Evolutionary conservation across 345 rosid genomes (phyloP).

Genomic region (Gynandropsis gynandra): DNA sequence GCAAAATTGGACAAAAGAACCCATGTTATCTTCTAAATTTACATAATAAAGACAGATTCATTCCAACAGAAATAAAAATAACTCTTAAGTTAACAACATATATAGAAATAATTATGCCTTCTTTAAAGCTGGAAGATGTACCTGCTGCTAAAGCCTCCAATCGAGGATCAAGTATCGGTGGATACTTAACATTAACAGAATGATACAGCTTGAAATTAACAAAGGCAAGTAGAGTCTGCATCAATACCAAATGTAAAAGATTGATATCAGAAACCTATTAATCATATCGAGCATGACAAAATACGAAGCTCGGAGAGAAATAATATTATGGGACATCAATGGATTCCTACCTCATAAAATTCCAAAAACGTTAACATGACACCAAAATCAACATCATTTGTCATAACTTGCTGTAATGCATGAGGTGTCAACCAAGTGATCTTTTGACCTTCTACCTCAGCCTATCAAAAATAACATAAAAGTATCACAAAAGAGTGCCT

Average conservation of each 20-base stretch:
- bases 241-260: constrained; percentile 10
- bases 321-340: not conserved
- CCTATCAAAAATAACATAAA: constrained; percentile 39
- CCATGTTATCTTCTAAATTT: no score
- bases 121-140: constrained; percentile 21
- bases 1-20: constrained; percentile 20
- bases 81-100: not conserved
- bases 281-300: not conserved
- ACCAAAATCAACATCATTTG: constrained; percentile 80
- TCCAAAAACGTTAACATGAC: constrained; percentile 86
- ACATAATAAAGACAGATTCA: no score
- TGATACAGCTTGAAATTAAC: constrained; percentile 76
- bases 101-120: not conserved
- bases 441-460: constrained; percentile 92
- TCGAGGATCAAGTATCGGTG: constrained; percentile 81
- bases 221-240: constrained; percentile 89
- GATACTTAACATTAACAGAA: constrained; percentile 72
- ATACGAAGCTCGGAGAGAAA: not conserved
- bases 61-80: no score
- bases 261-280: not conserved
- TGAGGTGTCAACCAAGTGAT: constrained; percentile 96
- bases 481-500: constrained; percentile 10
- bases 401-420: constrained; percentile 82
- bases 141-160: constrained; percentile 94
- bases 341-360: constrained; percentile 68